These are phyloP conservation scores for Mucor ambiguus DNA, from an alignment of 371 early-diverging fungal genomes.

Conservation along the genomic window DNA sequence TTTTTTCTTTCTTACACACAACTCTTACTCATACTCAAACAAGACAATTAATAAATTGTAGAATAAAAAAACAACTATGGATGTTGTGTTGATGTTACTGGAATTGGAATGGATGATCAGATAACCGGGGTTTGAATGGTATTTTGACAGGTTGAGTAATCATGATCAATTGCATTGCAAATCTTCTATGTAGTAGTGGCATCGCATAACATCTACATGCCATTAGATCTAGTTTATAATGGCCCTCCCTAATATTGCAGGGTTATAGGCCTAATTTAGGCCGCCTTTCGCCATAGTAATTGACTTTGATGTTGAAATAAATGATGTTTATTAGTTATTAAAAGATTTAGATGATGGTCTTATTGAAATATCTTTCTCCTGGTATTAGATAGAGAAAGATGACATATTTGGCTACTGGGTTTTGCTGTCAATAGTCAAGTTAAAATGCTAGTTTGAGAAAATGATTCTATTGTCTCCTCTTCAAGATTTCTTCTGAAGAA, in stretches of 20 bases:
- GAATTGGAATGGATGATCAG: no score
- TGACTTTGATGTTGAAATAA: no score
- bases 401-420: neutral
- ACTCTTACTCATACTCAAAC: neutral
- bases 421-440: neutral
- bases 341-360: neutral
- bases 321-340: neutral
- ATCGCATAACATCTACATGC: no score
- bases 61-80: neutral
- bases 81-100: no score
- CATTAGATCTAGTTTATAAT: no score
- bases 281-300: no score
- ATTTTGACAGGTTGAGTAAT: no score
- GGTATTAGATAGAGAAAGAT: neutral
- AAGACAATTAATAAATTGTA: conserved; percentile 5
- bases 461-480: conserved; percentile 5
- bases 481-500: conserved; percentile 5
- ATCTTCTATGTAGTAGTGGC: no score
- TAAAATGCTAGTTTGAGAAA: neutral
- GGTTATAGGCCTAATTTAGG: no score
- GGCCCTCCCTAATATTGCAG: no score
- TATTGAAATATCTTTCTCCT: neutral
- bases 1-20: neutral
- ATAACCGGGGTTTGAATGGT: no score
- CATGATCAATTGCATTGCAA: no score